These are phyloP conservation scores for Debaryomyces robertsiae DNA, from an alignment of 1,139 yeast species.

Conservation along the genomic window DNA sequence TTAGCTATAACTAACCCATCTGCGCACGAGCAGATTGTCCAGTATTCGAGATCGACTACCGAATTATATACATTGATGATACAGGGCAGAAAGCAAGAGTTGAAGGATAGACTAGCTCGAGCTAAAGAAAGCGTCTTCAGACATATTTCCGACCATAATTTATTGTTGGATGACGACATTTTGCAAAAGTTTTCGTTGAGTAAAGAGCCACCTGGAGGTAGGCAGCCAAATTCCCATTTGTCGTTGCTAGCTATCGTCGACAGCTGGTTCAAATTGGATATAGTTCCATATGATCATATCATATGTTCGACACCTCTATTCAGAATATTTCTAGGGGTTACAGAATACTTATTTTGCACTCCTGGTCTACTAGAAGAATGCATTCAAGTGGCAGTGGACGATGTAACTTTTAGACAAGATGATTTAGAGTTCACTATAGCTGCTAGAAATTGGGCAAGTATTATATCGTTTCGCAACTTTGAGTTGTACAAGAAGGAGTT, in stretches of 20 bases:
- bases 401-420: conserved; percentile 75
- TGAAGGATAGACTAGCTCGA: conserved; percentile 55
- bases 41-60: conserved; percentile 82
- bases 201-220: conserved; percentile 71
- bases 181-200: conserved; percentile 79
- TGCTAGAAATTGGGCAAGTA: conserved; percentile 82
- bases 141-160: conserved; percentile 51
- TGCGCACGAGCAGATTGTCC: conserved; percentile 89
- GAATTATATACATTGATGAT: conserved; percentile 84
- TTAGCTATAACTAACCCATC: conserved; percentile 93
- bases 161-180: conserved; percentile 77
- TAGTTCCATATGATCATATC: conserved; percentile 93
- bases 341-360: conserved; percentile 86
- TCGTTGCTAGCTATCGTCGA: conserved; percentile 89
- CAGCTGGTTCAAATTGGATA: conserved; percentile 83
- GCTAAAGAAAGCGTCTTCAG: conserved; percentile 82
- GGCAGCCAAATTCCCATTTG: conserved; percentile 84
- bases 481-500: conserved; percentile 71
- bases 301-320: conserved; percentile 93
- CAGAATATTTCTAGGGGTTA: conserved; percentile 89
- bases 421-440: conserved; percentile 86
- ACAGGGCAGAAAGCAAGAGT: conserved; percentile 60
- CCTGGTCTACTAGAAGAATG: conserved; percentile 81
- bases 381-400: conserved; percentile 67
- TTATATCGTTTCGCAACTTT: conserved; percentile 77